Conservation (phyloP, 2,329 filamentous ascomycete species). For the Botryotinia convoluta region DNA sequence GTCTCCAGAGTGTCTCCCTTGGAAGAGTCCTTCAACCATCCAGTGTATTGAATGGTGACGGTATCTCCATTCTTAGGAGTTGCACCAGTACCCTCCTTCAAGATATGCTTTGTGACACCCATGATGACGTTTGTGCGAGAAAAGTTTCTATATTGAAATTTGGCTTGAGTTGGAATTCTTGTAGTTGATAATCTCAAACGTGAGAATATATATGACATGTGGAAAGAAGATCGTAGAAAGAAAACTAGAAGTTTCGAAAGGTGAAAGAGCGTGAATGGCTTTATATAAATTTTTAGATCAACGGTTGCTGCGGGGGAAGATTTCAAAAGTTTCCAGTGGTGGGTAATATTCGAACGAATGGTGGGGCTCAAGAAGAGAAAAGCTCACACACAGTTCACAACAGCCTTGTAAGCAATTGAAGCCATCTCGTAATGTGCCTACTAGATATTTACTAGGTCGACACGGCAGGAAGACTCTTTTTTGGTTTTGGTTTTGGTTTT, state of each 20-base stretch:
- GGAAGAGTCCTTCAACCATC: constrained; percentile 71
- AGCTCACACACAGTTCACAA: neutral
- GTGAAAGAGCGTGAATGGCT: constrained; percentile 10
- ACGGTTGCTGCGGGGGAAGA: neutral
- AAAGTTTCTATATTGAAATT: constrained; percentile 29
- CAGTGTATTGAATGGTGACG: constrained; percentile 88
- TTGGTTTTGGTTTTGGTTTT: no score
- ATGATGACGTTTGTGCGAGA: constrained; percentile 46
- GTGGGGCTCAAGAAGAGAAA: neutral
- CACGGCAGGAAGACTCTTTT: neutral
- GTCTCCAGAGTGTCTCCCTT: constrained; percentile 70
- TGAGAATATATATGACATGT: constrained; percentile 23
- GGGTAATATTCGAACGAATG: neutral
- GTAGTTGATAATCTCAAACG: constrained; percentile 14
- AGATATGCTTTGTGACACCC: constrained; percentile 69
- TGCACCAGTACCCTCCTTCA: constrained; percentile 59
- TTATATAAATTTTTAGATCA: constrained; percentile 19
- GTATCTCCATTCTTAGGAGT: constrained; percentile 63
- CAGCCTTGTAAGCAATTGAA: neutral
- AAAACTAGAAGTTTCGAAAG: neutral
- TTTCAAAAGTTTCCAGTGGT: neutral
- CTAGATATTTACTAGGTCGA: neutral
- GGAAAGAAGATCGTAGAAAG: neutral
- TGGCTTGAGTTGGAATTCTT: constrained; percentile 15
- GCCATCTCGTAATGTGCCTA: neutral